Conservation (phyloP, 1,284 basidiomycete species). For the Salmacisia buchloeana region DNA sequence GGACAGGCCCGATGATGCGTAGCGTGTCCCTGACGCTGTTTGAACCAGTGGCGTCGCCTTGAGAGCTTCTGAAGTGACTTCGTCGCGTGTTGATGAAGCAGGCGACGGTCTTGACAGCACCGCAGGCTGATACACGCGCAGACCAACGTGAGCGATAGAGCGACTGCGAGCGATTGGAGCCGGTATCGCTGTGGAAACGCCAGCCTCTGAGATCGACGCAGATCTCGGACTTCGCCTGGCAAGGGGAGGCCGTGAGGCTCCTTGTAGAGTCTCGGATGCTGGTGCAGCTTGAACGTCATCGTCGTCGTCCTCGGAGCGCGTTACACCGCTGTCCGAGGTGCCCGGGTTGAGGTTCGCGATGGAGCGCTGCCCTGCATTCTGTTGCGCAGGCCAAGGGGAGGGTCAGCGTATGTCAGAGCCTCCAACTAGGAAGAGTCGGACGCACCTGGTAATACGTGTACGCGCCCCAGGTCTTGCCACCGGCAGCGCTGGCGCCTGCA, state of each 20-base stretch:
- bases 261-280: background rate
- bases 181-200: too few species aligned
- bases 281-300: background rate
- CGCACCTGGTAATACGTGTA: background rate
- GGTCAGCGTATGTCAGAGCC: background rate
- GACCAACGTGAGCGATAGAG: too few species aligned
- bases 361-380: background rate
- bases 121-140: too few species aligned
- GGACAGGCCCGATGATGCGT: too few species aligned
- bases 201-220: too few species aligned
- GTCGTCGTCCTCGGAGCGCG: background rate
- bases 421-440: background rate
- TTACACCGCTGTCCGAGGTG: background rate
- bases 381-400: background rate
- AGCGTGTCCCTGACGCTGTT: too few species aligned
- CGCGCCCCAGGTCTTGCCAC: background rate
- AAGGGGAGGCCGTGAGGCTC: background rate
- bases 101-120: too few species aligned
- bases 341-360: background rate
- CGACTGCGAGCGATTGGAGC: too few species aligned
- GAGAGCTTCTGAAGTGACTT: too few species aligned
- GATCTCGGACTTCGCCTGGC: too few species aligned
- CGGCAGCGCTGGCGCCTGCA: background rate
- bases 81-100: too few species aligned
- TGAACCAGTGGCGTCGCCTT: too few species aligned